These are phyloP conservation scores for Rubroboletus satanas DNA, from an alignment of 768 basidiomycete genomes.

Conservation along the genomic window DNA sequence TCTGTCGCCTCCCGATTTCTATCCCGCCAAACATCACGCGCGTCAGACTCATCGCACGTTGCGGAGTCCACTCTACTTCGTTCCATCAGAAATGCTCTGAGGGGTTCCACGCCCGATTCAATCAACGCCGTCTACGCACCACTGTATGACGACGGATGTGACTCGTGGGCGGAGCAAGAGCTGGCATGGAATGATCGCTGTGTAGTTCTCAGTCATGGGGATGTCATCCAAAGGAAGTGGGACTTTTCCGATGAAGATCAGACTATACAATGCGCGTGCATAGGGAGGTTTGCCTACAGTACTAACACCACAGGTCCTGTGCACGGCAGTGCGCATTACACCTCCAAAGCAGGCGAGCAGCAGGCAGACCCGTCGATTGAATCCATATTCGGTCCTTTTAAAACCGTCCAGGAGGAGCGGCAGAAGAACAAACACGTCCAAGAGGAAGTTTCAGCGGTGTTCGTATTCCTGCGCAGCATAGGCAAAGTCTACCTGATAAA, in stretches of 20 bases:
- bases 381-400: constrained; percentile 42
- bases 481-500: constrained; percentile 69
- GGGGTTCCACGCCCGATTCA: constrained; percentile 46
- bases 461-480: constrained; percentile 73
- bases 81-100: constrained; percentile 58
- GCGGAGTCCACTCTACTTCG: constrained; percentile 44
- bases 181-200: constrained; percentile 65
- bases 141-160: constrained; percentile 37
- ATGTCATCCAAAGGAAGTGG: constrained; percentile 71
- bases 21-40: constrained; percentile 23
- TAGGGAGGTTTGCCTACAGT: constrained; percentile 67
- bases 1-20: constrained; percentile 46
- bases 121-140: constrained; percentile 41
- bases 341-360: constrained; percentile 18
- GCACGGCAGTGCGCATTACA: constrained; percentile 29
- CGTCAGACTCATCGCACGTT: constrained; percentile 3
- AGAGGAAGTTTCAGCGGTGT: constrained; percentile 54
- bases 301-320: constrained; percentile 25
- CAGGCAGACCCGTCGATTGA: constrained; percentile 16
- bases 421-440: constrained; percentile 34
- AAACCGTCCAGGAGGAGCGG: constrained; percentile 39
- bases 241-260: constrained; percentile 67
- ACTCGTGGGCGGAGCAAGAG: constrained; percentile 54
- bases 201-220: constrained; percentile 63
- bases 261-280: constrained; percentile 73